Evolutionary conservation across 495 filamentous ascomycete genomes (phyloP), one percentile per base, ranked within the genome.

Genomic region (Chaetomium tenue): DNA sequence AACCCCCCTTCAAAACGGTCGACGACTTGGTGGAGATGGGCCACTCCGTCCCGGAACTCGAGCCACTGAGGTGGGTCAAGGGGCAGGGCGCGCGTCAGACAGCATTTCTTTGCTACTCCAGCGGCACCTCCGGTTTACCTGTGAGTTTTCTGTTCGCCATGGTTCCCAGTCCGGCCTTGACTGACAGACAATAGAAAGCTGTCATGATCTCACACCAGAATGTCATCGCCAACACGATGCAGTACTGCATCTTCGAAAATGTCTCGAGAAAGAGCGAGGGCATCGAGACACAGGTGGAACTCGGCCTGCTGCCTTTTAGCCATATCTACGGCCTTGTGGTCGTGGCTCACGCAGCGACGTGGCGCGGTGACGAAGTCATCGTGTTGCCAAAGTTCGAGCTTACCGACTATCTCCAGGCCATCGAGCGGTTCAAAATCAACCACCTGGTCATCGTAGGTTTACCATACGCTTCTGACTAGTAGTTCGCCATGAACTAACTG

Each of bases 191-290:
- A 70, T 60, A 93, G 88, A 97, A 97, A 91, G 92, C 91, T 28
- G 92, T 95, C 44, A 96, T 92, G 91, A 91, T 97, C 66, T 88
- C 91, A 16, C 92, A 97, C 75, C 76, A 80, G 18, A 97, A 97
- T 71, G 89, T 96, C 20, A 97, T 97, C 57, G 86, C 91, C 33
- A 97, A 96, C 69, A 82, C 85, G 1, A 71, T 94, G 68, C 89
- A 92, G 68, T 81, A 87, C 61, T 64, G 70, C 20, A 72, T 79
- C 15, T 86, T 77, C 63, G 89, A 93, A 37, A 71, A 75, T n/a
- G 66, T 76, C 1, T 65, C 70, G 5, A 65, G 75, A 46, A 76
- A 70, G 40, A 69, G 80, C 33, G 66, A 70, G 1, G 77, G 78
- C 12, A 63, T 77, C 52, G 75, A 77, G 39, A 86, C 84, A 0